A percentile compares a stretch with the other conserved stretches of the same genome.
These are phyloP conservation scores for Casuarina glauca DNA, from an alignment of 306 rosid species.

Conservation along the genomic window DNA sequence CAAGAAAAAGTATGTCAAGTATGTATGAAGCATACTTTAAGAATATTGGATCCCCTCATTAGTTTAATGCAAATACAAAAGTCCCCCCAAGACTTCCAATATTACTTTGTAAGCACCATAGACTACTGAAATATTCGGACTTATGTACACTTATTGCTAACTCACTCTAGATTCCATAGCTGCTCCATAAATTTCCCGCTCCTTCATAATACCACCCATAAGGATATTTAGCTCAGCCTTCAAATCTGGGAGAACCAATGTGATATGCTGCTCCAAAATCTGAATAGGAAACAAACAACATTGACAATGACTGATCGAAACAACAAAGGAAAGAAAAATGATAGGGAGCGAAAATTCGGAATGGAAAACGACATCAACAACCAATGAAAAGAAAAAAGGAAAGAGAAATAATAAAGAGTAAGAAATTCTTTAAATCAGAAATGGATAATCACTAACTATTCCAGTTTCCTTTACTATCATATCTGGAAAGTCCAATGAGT, in stretches of 20 bases:
- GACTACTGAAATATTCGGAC: background rate
- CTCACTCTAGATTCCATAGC: constrained; percentile 36
- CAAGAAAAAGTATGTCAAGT: background rate
- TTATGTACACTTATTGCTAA: background rate
- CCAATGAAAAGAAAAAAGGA: background rate
- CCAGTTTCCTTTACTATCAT: background rate
- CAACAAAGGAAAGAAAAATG: background rate
- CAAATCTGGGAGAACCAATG: constrained; percentile 38
- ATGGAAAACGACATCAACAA: constrained; percentile 4
- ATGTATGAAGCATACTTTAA: background rate
- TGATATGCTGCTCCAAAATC: constrained; percentile 51
- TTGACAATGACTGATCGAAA: background rate
- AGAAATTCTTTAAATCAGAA: background rate
- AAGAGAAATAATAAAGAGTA: background rate
- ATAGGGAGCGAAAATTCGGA: background rate
- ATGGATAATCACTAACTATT: background rate
- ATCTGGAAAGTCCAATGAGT: background rate
- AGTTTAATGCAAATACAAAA: background rate
- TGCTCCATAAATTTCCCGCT: constrained; percentile 36
- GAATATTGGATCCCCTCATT: background rate
- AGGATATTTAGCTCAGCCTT: constrained; percentile 38
- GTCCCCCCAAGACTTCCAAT: background rate
- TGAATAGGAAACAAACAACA: constrained; percentile 16
- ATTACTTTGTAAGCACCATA: background rate
- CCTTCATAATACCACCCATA: constrained; percentile 24